Evolutionary conservation across 371 early-diverging fungal species (phyloP), one percentile per base, ranked within the genome.

Genomic region (Lichtheimia ramosa): DNA sequence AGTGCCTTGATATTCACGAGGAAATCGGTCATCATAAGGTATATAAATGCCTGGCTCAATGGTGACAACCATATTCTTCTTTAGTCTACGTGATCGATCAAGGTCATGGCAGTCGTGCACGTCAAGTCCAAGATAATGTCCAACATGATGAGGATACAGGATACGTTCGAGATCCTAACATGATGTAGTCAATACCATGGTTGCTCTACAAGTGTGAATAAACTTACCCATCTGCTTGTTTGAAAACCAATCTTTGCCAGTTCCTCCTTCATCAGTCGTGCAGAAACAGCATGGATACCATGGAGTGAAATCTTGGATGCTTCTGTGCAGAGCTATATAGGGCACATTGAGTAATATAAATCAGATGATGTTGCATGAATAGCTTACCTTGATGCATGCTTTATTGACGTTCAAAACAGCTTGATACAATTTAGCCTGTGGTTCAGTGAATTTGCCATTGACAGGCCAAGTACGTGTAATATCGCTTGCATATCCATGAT

Each of bases 1-100:
- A 57, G 94, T 92, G 2, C 95, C 95, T 43, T 92, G 93, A 65
- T 89, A 96, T 63, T 88, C 75, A 52, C 79, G 75, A 2, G 97
- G 96, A 68, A 85, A 96, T 27, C 76, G 79, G 54, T 80, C 60
- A 55, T 91, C 83, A 34, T 82, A 78, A 0, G 97, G 97, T 34
- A 96, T 88, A 67, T 98, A 98, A 13, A 98, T 48, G 2, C 97
- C 99, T 0, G 99, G 97, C 68, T 98, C 97, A 48, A 98, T 91
- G 0, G 98, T 98, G 41, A 98, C 81, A 15, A 95, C 94, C 93
- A 93, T 95, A 46, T 92, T 92, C 14, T 73, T 63, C 60, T 83
- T 82, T 46, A 98, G 71, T 55, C 72, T 81, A 52, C 84, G 81
- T 1, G 87, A 84, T 39, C 96, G 82, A 34, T 84, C 76, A 10